A percentile compares a stretch with the other conserved stretches of the same genome.
phyloP scores from a whole-genome alignment of 495 filamentous ascomycete genomes.

The Lophium mytilinum region DNA sequence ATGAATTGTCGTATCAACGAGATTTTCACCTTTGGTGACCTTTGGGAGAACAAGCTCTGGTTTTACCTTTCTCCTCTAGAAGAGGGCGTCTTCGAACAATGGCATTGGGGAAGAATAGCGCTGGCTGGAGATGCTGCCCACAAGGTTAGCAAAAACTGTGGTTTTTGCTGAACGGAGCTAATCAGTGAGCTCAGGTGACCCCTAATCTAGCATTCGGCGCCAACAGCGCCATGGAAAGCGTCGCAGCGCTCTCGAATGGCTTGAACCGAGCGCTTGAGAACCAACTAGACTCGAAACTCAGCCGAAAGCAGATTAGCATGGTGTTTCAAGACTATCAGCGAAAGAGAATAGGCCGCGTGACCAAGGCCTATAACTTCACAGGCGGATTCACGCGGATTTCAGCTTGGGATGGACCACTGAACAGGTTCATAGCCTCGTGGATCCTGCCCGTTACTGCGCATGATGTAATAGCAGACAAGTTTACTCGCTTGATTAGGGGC shows the following conservation, averaged over 20 bases:
- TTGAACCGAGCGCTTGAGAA: neutral
- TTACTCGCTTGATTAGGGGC: too few species aligned
- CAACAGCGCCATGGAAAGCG: neutral
- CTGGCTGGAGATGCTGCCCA: slow-evolving; percentile 8
- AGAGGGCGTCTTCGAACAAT: slow-evolving; percentile 12
- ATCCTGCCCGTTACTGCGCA: too few species aligned
- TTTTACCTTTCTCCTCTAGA: neutral
- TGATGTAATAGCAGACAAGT: too few species aligned
- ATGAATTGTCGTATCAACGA: too few species aligned
- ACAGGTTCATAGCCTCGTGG: too few species aligned
- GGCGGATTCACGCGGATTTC: too few species aligned
- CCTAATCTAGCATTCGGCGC: neutral
- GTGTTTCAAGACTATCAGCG: too few species aligned
- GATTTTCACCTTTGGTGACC: neutral
- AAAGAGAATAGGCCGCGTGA: too few species aligned
- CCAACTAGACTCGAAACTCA: too few species aligned
- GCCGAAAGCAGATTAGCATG: too few species aligned
- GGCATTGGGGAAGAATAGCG: slow-evolving; percentile 7
- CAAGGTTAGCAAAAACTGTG: slow-evolving; percentile 2
- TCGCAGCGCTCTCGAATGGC: neutral
- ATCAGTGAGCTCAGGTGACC: neutral
- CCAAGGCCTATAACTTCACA: too few species aligned
- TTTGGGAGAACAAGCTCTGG: neutral
- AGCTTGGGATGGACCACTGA: too few species aligned
- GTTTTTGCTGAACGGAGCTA: neutral